A percentile compares a stretch with the other conserved stretches of the same genome.
Conservation (phyloP, 306 rosid genomes). For the Mimosa bimucronata region DNA sequence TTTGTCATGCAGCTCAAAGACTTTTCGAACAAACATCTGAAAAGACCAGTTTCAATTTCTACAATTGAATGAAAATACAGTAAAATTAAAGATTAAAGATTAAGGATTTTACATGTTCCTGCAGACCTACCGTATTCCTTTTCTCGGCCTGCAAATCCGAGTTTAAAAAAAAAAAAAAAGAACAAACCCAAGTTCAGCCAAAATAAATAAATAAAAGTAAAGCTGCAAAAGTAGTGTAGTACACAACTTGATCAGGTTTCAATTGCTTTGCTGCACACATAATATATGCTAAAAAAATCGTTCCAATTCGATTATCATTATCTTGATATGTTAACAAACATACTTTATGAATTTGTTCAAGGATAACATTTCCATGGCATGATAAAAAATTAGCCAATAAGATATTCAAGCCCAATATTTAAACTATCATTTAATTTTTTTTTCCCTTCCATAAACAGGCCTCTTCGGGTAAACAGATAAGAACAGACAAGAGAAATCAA, state of each 20-base stretch:
- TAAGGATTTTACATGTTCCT: conserved; percentile 64
- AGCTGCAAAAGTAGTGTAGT: conserved; percentile 5
- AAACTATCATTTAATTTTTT: neutral
- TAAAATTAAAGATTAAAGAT: neutral
- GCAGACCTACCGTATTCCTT: conserved; percentile 72
- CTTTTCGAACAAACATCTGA: conserved; percentile 84
- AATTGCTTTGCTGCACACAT: conserved; percentile 12
- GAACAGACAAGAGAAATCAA: neutral
- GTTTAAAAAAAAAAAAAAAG: conserved; percentile 22
- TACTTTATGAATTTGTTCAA: too few species aligned
- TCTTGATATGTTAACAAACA: conserved; percentile 15
- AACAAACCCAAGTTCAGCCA: conserved; percentile 33
- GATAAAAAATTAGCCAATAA: neutral
- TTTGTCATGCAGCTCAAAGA: conserved; percentile 92
- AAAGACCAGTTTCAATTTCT: conserved; percentile 41
- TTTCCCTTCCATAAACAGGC: neutral
- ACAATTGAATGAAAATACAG: neutral
- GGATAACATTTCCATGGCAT: too few species aligned
- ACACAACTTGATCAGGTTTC: conserved; percentile 23
- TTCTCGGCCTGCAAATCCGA: conserved; percentile 83
- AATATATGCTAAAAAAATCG: conserved; percentile 4
- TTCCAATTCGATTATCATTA: conserved; percentile 4
- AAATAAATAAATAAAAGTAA: conserved; percentile 21
- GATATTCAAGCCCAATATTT: conserved; percentile 2
- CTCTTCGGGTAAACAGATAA: neutral